These are phyloP conservation scores for Colletotrichum simmondsii DNA, from an alignment of 2,329 filamentous ascomycete genomes.

Conservation along the genomic window DNA sequence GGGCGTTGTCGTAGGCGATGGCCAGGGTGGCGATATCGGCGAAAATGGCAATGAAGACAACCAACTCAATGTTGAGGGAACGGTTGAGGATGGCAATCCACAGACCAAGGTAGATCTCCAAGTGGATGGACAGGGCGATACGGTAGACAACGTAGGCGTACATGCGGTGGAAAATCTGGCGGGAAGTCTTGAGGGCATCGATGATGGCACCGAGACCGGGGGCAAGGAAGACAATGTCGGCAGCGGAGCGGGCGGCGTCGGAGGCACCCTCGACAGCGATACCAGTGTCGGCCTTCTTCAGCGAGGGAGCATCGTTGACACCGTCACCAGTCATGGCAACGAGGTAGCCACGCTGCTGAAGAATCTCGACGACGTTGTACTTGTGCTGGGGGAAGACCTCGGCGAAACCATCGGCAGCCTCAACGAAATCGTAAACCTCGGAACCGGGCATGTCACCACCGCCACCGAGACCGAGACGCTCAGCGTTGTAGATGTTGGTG, in stretches of 20 bases:
- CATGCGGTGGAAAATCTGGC: slow-evolving; percentile 97
- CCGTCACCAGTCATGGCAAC: slow-evolving; percentile 97
- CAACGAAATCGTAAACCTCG: slow-evolving; percentile 94
- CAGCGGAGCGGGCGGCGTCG: slow-evolving; percentile 89
- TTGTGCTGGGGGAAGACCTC: slow-evolving; percentile 97
- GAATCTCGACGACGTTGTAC: slow-evolving; percentile 92
- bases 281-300: slow-evolving; percentile 96
- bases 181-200: slow-evolving; percentile 90
- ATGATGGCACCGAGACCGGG: slow-evolving; percentile 93
- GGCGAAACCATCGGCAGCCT: slow-evolving; percentile 94
- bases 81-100: slow-evolving; percentile 92
- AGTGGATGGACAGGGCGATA: slow-evolving; percentile 90
- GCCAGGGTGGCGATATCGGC: slow-evolving; percentile 92
- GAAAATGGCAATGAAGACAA: slow-evolving; percentile 96
- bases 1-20: slow-evolving; percentile 91
- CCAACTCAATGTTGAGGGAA: slow-evolving; percentile 84
- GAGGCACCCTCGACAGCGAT: slow-evolving; percentile 94
- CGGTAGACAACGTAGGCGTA: slow-evolving; percentile 96
- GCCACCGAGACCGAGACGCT: slow-evolving; percentile 89
- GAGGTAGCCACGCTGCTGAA: slow-evolving; percentile 92
- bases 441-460: slow-evolving; percentile 94
- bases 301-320: slow-evolving; percentile 92
- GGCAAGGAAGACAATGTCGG: slow-evolving; percentile 93
- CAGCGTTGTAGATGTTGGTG: slow-evolving; percentile 94
- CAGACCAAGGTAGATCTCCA: slow-evolving; percentile 90